Evolutionary conservation across 2,329 filamentous ascomycete genomes (phyloP), one percentile per base, ranked within the genome.

Genomic region (Hypoxylon sp.): DNA sequence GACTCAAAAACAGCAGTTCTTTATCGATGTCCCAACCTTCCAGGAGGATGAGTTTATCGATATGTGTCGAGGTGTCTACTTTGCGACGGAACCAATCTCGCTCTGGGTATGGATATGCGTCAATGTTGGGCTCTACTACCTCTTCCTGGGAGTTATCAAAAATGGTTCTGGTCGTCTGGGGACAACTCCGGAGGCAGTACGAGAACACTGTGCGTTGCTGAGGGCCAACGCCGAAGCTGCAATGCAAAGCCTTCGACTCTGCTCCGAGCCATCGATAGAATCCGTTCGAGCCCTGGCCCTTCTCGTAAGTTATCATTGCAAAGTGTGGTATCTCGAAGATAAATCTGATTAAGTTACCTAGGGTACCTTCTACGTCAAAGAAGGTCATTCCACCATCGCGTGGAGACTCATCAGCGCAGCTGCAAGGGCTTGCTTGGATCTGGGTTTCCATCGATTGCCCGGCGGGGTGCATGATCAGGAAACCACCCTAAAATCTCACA

Each of bases 41-140:
- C 20, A 61, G 7, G 55, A 62, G 37, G 55, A 62, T 15, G 63
- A 66, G 12, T 66, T 68, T 44, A 46, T 55, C n/a, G 51, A 59
- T 13, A 54, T 66, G 37, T 68, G 66, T 30, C 60, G 61, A 2
- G 51, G 56, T 2, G 63, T 67, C 21, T 68, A 65, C 49, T 67
- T 68, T 21, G 63, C 65, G 5, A 63, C 61, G n/a, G 59, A 64
- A 37, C 62, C 63, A 0, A 55, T 66, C 11, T 65, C 63, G 7
- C 44, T 66, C 6, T 62, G 60, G 57, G 58, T 50, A 8, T 68
- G 66, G 66, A 63, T 63, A 17, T 54, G 52, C 15, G 66, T 66
- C 5, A 67, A 68, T 19, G 57, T 63, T 2, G 64, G 63, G 3
- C 62, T 68, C 2, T 60, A 63, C 34, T 59, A 58, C 21, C 50